phyloP scores from a whole-genome alignment of 345 rosid species.

The Citrus hindsii region DNA sequence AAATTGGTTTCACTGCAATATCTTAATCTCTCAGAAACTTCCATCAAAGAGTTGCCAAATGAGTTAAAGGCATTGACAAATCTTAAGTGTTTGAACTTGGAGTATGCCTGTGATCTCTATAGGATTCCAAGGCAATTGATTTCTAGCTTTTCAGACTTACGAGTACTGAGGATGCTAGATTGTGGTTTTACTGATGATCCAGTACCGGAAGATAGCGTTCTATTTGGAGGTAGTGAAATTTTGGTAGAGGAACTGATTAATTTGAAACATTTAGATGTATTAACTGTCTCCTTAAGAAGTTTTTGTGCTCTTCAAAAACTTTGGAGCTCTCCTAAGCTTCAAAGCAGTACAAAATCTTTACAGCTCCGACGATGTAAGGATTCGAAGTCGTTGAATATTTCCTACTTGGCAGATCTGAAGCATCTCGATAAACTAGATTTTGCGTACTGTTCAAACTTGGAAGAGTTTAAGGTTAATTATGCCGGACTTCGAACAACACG shows the following conservation, averaged over 20 bases:
- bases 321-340: not conserved
- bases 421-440: not conserved
- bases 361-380: not conserved
- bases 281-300: not conserved
- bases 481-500: too few relatives aligned
- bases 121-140: not conserved
- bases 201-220: not conserved
- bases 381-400: not conserved
- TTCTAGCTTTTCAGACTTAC: not conserved
- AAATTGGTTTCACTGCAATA: not conserved
- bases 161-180: not conserved
- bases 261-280: not conserved
- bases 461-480: not conserved
- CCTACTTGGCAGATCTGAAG: not conserved
- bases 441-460: not conserved
- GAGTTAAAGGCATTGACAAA: not conserved
- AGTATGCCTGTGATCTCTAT: not conserved
- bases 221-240: not conserved
- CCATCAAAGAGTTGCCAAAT: not conserved
- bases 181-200: not conserved
- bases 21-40: not conserved
- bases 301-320: not conserved
- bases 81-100: not conserved
- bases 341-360: not conserved
- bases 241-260: not conserved